These are phyloP conservation scores for Phytophthora hibernalis DNA, from an alignment of 352 stramenopile genomes.

Conservation along the genomic window DNA sequence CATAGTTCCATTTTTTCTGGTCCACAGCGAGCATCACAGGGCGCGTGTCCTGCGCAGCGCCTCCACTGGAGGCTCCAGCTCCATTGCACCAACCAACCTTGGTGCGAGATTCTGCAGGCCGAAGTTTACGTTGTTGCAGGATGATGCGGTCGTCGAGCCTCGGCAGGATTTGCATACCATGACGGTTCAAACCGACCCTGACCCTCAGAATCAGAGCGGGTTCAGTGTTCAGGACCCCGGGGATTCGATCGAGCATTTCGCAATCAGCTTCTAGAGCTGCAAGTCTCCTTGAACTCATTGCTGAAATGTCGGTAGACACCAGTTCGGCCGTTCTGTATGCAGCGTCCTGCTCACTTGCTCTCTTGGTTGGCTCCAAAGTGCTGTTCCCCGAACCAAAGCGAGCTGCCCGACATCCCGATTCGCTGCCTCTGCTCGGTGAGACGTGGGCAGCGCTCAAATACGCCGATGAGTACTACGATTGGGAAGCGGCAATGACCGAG, in stretches of 20 bases:
- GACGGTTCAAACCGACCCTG: too few relatives aligned
- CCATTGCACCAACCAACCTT: too few relatives aligned
- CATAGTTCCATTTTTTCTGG: too few relatives aligned
- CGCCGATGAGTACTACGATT: slow-evolving; percentile 37
- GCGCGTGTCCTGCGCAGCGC: too few relatives aligned
- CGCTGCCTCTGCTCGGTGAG: slow-evolving; percentile 25
- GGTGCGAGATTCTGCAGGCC: too few relatives aligned
- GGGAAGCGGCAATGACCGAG: slow-evolving; percentile 33
- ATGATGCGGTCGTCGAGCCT: too few relatives aligned
- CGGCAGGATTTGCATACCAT: too few relatives aligned
- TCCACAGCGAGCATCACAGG: too few relatives aligned
- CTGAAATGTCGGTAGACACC: slow-evolving; percentile 2
- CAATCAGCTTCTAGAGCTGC: slow-evolving; percentile 5
- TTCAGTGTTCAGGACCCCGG: neutral
- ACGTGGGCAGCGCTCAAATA: slow-evolving; percentile 34
- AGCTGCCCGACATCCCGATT: slow-evolving; percentile 30
- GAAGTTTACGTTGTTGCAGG: too few relatives aligned
- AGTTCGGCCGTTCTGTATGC: slow-evolving; percentile 16
- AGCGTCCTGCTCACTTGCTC: slow-evolving; percentile 21
- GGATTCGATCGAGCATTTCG: slow-evolving; percentile 11
- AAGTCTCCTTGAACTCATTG: neutral
- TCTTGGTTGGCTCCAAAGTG: slow-evolving; percentile 18
- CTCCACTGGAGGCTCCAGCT: too few relatives aligned
- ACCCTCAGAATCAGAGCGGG: too few relatives aligned
- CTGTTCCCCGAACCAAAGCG: slow-evolving; percentile 24